A percentile compares a stretch with the other conserved stretches of the same genome.
phyloP scores from a whole-genome alignment of 163 green algal genomes.

The Chlamydomonas reinhardtii region DNA sequence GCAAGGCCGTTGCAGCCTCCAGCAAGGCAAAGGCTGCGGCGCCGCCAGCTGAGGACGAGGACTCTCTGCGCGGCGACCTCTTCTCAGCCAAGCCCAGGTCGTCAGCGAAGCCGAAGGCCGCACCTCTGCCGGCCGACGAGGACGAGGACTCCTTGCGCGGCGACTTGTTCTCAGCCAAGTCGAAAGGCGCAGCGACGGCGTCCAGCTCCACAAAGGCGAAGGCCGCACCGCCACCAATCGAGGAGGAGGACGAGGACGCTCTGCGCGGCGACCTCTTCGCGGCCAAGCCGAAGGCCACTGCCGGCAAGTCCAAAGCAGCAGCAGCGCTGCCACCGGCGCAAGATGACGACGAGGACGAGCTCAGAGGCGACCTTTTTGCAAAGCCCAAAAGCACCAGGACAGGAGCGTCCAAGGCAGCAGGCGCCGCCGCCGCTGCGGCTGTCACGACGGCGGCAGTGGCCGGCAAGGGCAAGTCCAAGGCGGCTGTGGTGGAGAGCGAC shows the following conservation, averaged over 20 bases:
- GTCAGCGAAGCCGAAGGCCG: neutral
- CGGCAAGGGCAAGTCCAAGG: too few species aligned
- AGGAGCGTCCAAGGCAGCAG: too few species aligned
- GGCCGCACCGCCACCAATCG: neutral
- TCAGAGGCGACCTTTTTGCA: neutral
- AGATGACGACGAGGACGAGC: neutral
- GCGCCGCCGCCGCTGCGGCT: too few species aligned
- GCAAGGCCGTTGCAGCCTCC: neutral
- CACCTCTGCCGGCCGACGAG: neutral
- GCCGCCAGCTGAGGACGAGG: constrained; percentile 8
- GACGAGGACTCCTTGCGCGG: neutral
- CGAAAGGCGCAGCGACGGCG: neutral
- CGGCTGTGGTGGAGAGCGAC: too few species aligned
- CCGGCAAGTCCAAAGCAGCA: neutral
- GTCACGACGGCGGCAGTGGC: too few species aligned
- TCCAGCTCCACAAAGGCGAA: neutral
- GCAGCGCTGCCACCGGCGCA: too few species aligned
- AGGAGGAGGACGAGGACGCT: constrained; percentile 13
- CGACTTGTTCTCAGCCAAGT: neutral
- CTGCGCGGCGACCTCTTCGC: neutral
- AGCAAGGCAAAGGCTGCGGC: neutral
- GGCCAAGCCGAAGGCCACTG: neutral
- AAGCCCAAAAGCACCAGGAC: neutral
- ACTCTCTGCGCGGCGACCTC: constrained; percentile 21
- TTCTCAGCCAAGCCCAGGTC: constrained; percentile 20